Base-by-base conservation (phyloP, 495 filamentous ascomycete genomes). In the Penicillium atrosanguineum region DNA sequence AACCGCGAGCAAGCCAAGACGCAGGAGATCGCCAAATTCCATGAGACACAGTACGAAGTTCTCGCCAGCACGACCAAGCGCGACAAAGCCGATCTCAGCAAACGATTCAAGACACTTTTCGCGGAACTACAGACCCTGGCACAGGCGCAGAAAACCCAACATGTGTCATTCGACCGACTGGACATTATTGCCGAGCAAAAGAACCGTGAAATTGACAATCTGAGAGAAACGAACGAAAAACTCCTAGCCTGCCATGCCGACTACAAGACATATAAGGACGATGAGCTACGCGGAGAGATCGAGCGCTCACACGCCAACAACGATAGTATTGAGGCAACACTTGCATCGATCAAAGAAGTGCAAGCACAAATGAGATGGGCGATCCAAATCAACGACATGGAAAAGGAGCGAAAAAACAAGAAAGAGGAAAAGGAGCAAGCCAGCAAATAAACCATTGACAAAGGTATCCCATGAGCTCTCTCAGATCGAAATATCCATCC, bases 161-260 rank as follows among this genome's bases (percentile, higher is more conserved):
- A 64, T 56, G 72, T 72, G 54, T 83, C 88, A 53, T 74, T 87
- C 41, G 81, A 83, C 41, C 78, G 80, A 54, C 70, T 90, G 29
- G 77, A 87, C 45, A 75, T 81, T 44, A 66, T 90, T 28, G 82
- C 83, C 59, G 85, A 89, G 46, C 85, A 90, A 67, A 85, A 88
- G 69, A 79, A 84, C 46, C 79, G 77, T 36, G 85, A 87, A 51
- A 76, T 87, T n/a, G 77, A 80, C 37, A 72, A 78, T 43, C 69
- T 85, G 38, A 67, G 74, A 55, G 71, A 77, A 31, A 76, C 80
- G 29, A 88, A 90, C 60, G 81, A 86, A 11, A 78, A 75, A 14
- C 75, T 89, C 16, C 65, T 72, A 20, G 66, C 55, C 21, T 68
- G 74, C 42, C 87, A 86, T 62, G 80, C 85, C 48, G 64, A 73